Conservation (phyloP, 2,329 filamentous ascomycete species). For the Stylonectria norvegica region DNA sequence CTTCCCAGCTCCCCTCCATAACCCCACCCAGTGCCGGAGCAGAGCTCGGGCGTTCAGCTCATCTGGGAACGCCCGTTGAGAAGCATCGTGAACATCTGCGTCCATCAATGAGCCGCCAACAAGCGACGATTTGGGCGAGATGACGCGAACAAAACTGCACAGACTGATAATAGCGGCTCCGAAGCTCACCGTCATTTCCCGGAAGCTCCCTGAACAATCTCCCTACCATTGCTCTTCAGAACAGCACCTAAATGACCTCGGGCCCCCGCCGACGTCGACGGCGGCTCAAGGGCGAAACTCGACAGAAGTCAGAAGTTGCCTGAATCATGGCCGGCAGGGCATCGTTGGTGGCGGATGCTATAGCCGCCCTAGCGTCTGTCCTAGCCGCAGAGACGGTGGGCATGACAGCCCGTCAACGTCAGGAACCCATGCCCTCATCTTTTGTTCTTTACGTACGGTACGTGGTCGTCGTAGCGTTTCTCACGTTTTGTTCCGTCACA, state of each 20-base stretch:
- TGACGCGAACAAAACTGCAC: slow-evolving; percentile 2
- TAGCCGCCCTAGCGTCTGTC: slow-evolving; percentile 27
- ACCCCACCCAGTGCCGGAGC: no score
- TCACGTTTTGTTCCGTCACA: no score
- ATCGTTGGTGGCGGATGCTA: slow-evolving; percentile 26
- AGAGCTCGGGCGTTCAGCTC: slow-evolving; percentile 1
- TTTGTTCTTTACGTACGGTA: no score
- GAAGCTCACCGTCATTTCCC: slow-evolving; percentile 1
- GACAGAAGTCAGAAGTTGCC: slow-evolving; percentile 12
- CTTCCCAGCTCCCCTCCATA: no score
- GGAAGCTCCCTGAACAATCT: slow-evolving; percentile 2
- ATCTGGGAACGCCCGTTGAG: background rate
- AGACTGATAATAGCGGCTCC: slow-evolving; percentile 8
- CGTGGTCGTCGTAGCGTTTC: slow-evolving; percentile 17
- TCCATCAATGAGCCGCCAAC: background rate
- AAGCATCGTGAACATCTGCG: background rate
- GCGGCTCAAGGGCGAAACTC: slow-evolving; percentile 21
- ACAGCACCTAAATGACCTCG: slow-evolving; percentile 21
- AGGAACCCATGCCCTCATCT: slow-evolving; percentile 12
- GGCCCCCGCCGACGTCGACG: slow-evolving; percentile 3
- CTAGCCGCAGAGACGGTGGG: slow-evolving; percentile 24
- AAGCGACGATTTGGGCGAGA: slow-evolving; percentile 1
- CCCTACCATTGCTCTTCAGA: no score
- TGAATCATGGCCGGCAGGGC: slow-evolving; percentile 22
- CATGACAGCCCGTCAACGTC: slow-evolving; percentile 26